phyloP scores from a whole-genome alignment of 306 rosid species.

The Benincasa hispida region DNA sequence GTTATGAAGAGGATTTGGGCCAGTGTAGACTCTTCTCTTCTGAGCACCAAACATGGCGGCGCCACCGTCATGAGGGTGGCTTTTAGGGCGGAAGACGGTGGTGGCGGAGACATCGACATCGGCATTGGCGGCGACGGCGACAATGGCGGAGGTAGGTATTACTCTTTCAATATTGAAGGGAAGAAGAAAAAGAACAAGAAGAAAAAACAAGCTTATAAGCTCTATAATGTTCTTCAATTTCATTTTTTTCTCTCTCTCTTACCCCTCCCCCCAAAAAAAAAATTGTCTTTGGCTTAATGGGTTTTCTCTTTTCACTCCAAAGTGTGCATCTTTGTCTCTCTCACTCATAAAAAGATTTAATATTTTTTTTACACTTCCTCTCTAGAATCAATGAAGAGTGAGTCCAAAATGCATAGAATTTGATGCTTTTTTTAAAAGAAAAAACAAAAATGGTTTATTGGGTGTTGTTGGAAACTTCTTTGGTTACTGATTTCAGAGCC shows the following conservation, averaged over 20 bases:
- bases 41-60: conserved; percentile 34
- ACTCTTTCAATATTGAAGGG: not conserved
- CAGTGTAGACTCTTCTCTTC: conserved; percentile 74
- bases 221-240: conserved; percentile 1
- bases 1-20: conserved; percentile 91
- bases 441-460: not conserved
- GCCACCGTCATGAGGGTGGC: not conserved
- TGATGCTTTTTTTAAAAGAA: not conserved
- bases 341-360: not conserved
- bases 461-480: not conserved
- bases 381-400: not conserved
- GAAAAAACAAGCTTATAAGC: not conserved
- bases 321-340: not conserved
- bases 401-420: conserved; percentile 1
- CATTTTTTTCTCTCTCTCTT: not conserved
- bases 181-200: conserved; percentile 1
- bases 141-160: not conserved
- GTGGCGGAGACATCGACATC: not conserved
- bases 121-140: not conserved
- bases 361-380: not conserved
- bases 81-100: not conserved
- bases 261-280: too few species aligned
- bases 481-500: not conserved
- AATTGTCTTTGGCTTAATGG: not conserved
- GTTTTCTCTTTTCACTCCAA: not conserved